Percentiles rank a stretch among this genome's conserved stretches.
phyloP scores from a whole-genome alignment of 768 basidiomycete genomes.

The Leucocoprinus birnbaumii region DNA sequence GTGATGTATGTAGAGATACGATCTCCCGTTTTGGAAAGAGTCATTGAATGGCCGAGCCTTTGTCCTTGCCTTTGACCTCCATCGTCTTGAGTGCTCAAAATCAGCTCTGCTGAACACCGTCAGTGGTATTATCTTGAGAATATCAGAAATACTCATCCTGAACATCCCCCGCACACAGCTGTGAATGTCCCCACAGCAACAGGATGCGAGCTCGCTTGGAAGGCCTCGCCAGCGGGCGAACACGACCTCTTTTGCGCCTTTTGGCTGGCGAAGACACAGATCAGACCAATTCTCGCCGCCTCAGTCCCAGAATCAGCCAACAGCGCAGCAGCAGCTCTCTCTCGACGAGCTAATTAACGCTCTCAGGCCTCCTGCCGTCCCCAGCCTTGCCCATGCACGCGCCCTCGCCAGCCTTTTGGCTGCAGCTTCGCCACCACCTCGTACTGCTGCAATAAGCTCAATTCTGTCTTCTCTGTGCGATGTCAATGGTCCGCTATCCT shows the following conservation, averaged over 20 bases:
- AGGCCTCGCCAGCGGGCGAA: conserved; percentile 11
- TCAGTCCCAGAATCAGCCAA: not conserved
- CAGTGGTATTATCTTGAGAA: too few species aligned
- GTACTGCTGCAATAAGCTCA: conserved; percentile 48
- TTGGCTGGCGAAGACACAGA: conserved; percentile 9
- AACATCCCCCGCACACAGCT: too few species aligned
- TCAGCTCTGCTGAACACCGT: too few species aligned
- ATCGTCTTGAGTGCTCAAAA: not conserved
- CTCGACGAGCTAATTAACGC: conserved; percentile 40
- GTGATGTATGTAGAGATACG: not conserved
- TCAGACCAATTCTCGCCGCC: conserved; percentile 1
- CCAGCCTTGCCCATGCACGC: conserved; percentile 63
- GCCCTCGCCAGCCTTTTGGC: conserved; percentile 50
- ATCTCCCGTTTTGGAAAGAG: not conserved
- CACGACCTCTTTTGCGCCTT: conserved; percentile 10
- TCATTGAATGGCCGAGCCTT: not conserved
- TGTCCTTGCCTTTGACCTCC: not conserved
- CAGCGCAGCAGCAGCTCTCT: conserved; percentile 12
- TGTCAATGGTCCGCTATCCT: conserved; percentile 43
- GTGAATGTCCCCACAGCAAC: conserved; percentile 13
- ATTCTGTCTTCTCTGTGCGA: conserved; percentile 61
- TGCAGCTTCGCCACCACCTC: conserved; percentile 54
- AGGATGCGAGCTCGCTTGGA: conserved; percentile 10
- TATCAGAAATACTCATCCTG: too few species aligned
- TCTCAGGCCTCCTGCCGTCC: conserved; percentile 57